Conservation (phyloP, 2,329 filamentous ascomycete species). For the Ilyonectria sp. region DNA sequence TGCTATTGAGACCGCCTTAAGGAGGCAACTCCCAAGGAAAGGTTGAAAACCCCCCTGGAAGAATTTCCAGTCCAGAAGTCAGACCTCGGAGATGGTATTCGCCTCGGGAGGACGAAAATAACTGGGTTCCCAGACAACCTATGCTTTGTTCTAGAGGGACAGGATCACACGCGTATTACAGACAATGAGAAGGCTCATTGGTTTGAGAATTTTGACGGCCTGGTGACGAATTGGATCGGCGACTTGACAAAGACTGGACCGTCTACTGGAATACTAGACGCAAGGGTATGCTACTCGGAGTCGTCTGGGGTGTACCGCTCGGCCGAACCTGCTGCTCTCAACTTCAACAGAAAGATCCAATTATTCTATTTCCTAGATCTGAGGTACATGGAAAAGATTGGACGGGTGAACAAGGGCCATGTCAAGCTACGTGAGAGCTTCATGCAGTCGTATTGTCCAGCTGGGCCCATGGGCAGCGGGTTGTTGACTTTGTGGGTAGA, state of each 20-base stretch:
- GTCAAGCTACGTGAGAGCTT: constrained; percentile 12
- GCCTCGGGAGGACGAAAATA: constrained; percentile 8
- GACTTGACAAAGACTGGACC: neutral
- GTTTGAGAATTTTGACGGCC: constrained; percentile 26
- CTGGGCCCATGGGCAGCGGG: constrained; percentile 10
- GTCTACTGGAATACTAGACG: constrained; percentile 1
- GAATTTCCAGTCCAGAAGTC: neutral
- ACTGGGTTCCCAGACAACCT: constrained; percentile 18
- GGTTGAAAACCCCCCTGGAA: constrained; percentile 5
- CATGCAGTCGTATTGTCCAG: constrained; percentile 19
- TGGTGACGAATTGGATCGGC: constrained; percentile 19
- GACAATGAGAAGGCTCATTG: constrained; percentile 8
- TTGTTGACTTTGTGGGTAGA: constrained; percentile 20
- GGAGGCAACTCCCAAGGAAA: constrained; percentile 1
- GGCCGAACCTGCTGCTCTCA: neutral
- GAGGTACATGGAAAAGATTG: constrained; percentile 5
- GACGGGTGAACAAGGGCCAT: constrained; percentile 15
- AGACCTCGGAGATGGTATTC: neutral
- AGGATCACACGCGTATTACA: constrained; percentile 20
- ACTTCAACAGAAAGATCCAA: constrained; percentile 22
- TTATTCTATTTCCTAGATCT: constrained; percentile 26
- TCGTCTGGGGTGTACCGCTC: neutral
- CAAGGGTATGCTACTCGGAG: constrained; percentile 1
- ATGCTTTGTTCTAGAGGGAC: constrained; percentile 24
- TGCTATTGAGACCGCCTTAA: constrained; percentile 16